These are phyloP conservation scores for Leccinum rimulosum DNA, from an alignment of 768 basidiomycete species.

Conservation along the genomic window DNA sequence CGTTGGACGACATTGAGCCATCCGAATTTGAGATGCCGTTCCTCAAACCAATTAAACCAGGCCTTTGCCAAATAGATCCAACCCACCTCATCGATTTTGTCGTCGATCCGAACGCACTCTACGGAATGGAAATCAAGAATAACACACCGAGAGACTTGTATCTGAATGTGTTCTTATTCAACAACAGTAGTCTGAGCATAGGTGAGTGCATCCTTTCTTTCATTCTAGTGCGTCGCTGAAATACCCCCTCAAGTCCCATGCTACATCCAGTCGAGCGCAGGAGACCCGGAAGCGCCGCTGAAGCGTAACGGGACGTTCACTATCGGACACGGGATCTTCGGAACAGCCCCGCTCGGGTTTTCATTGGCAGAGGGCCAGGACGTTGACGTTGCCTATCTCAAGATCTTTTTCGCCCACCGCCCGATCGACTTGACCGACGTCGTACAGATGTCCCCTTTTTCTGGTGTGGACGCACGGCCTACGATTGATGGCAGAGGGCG, in stretches of 20 bases:
- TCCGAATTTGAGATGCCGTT: not conserved
- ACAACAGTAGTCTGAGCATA: not conserved
- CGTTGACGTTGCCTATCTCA: not conserved
- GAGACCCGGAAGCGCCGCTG: not conserved
- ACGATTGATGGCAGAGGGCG: not conserved
- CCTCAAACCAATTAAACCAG: not conserved
- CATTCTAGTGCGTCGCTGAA: not conserved
- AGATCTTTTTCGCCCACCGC: not conserved
- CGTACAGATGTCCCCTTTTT: slow-evolving; percentile 16
- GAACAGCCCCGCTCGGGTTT: not conserved
- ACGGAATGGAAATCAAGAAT: slow-evolving; percentile 10
- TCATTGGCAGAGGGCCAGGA: not conserved
- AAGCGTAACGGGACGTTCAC: not conserved
- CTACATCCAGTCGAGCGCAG: not conserved
- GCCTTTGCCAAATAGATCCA: not conserved
- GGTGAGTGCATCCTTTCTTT: not conserved
- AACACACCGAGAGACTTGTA: not conserved
- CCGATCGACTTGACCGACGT: not conserved
- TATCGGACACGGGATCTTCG: not conserved
- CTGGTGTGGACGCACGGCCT: not conserved
- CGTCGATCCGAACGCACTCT: not conserved
- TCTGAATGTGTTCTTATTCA: not conserved
- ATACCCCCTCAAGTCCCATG: not conserved
- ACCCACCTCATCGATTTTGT: not conserved
- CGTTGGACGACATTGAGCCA: not conserved